These are phyloP conservation scores for Cercospora sesami DNA, from an alignment of 2,329 filamentous ascomycete genomes.

Conservation along the genomic window DNA sequence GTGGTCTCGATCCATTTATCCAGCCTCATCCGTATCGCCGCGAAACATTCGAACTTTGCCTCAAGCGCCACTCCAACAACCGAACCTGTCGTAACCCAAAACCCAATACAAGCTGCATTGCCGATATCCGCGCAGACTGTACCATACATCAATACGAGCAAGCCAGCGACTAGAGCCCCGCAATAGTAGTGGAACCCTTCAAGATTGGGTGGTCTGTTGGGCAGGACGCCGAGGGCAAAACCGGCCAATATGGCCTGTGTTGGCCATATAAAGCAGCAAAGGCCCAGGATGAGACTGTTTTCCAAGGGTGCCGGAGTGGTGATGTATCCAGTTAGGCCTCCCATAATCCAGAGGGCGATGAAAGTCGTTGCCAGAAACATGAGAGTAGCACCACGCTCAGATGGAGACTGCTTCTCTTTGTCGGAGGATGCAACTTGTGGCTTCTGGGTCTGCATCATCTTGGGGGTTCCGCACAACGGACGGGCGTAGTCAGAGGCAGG, in stretches of 20 bases:
- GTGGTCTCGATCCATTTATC: neutral
- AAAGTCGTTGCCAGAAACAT: neutral
- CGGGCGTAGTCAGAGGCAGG: no score
- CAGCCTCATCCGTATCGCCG: neutral
- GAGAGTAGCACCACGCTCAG: neutral
- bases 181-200: neutral
- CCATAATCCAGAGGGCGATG: neutral
- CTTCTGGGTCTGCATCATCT: neutral
- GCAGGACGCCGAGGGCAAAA: neutral
- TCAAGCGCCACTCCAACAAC: neutral
- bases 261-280: neutral
- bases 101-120: neutral
- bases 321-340: neutral
- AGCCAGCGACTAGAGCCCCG: neutral
- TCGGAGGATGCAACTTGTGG: neutral
- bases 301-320: neutral
- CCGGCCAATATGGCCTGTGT: neutral
- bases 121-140: neutral
- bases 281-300: neutral
- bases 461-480: neutral
- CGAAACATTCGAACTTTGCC: neutral
- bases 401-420: neutral
- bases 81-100: neutral
- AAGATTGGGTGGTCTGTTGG: neutral
- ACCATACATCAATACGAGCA: neutral